Percentiles rank a stretch among this genome's conserved stretches.
These are phyloP conservation scores for Purpureocillium takamizusanense DNA, from an alignment of 2,329 filamentous ascomycete species.

Conservation along the genomic window DNA sequence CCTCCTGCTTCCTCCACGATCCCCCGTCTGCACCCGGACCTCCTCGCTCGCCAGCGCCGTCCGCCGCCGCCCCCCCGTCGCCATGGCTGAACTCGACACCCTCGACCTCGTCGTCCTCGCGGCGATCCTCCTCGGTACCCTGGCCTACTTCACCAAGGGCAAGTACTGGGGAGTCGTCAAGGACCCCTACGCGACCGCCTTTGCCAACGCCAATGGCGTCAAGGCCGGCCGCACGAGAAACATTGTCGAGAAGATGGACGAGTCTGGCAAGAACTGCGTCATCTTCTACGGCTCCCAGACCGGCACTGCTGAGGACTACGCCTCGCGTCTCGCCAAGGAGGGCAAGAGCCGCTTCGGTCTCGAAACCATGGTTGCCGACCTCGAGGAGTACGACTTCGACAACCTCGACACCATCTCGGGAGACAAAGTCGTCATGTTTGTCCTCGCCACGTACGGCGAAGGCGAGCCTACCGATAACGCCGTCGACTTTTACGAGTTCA, in stretches of 20 bases:
- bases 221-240: constrained; percentile 83
- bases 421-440: constrained; percentile 90
- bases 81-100: constrained; percentile 93
- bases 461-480: constrained; percentile 98
- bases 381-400: constrained; percentile 96
- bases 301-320: constrained; percentile 96
- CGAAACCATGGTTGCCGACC: constrained; percentile 95
- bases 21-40: not conserved
- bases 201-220: constrained; percentile 57
- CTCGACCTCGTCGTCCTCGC: constrained; percentile 89
- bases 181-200: constrained; percentile 75
- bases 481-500: constrained; percentile 97
- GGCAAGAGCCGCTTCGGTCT: constrained; percentile 92
- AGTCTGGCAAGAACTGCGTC: constrained; percentile 92
- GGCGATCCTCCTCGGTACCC: constrained; percentile 72
- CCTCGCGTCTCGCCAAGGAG: constrained; percentile 91
- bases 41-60: not conserved
- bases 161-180: constrained; percentile 84
- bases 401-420: constrained; percentile 81
- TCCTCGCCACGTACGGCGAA: constrained; percentile 95
- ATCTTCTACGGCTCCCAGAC: constrained; percentile 99
- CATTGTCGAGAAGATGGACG: constrained; percentile 92
- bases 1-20: not conserved
- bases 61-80: constrained; percentile 16
- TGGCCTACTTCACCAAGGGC: constrained; percentile 97